These are phyloP conservation scores for Papilionanthe hybrid DNA, from an alignment of 116 monocot species.

Conservation along the genomic window DNA sequence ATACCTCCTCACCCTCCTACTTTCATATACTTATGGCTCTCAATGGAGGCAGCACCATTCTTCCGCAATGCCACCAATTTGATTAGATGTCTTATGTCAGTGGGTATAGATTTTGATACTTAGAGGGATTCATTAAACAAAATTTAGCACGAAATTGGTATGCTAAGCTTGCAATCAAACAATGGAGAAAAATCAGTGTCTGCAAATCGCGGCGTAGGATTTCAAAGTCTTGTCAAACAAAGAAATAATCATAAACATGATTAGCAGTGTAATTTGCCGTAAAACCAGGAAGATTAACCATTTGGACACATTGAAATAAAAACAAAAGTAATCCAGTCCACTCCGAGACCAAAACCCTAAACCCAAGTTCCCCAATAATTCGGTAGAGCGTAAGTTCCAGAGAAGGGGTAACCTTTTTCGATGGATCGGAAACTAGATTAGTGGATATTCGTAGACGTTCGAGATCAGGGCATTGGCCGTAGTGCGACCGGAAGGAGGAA, in stretches of 20 bases:
- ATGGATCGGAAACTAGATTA: slow-evolving; percentile 38
- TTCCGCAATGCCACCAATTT: not conserved
- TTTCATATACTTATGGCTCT: too few relatives aligned
- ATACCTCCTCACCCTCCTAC: too few relatives aligned
- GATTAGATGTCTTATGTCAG: not conserved
- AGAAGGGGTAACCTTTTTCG: slow-evolving; percentile 47
- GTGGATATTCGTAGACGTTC: slow-evolving; percentile 42
- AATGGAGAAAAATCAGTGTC: not conserved
- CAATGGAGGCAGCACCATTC: too few relatives aligned
- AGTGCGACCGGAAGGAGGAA: slow-evolving; percentile 46
- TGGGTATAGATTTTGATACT: not conserved
- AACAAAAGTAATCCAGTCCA: not conserved
- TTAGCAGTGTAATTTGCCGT: too few relatives aligned
- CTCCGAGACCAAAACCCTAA: slow-evolving; percentile 8
- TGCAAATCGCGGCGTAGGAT: not conserved
- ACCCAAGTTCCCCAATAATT: not conserved
- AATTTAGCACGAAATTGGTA: not conserved
- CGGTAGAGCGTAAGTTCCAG: not conserved
- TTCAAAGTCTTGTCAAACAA: not conserved
- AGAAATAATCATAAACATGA: not conserved
- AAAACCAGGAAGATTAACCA: not conserved
- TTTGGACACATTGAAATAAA: slow-evolving; percentile 3
- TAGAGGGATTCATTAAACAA: not conserved
- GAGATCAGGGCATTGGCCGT: slow-evolving; percentile 35
- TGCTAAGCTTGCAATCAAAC: not conserved